Conservation (phyloP, 352 stramenopile species). For the Aphanomyces invadans region DNA sequence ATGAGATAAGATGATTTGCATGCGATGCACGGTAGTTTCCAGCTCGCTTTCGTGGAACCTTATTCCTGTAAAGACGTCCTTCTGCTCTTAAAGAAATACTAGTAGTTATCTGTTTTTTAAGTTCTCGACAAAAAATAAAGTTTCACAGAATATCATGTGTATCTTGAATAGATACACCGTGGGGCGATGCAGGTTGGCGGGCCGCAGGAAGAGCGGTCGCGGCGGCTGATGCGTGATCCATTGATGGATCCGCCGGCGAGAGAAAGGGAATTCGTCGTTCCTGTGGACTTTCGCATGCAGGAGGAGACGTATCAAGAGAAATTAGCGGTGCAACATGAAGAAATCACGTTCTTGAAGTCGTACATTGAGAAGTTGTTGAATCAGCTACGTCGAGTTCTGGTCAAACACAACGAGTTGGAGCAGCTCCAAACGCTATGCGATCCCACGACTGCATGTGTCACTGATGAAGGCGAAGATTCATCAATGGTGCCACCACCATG, state of each 20-base stretch:
- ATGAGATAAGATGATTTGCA: too few relatives aligned
- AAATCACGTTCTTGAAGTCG: conserved; percentile 53
- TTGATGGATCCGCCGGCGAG: not conserved
- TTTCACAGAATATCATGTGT: not conserved
- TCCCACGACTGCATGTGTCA: conserved; percentile 17
- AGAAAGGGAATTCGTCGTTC: conserved; percentile 12
- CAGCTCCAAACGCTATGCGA: conserved; percentile 53
- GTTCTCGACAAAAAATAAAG: too few relatives aligned
- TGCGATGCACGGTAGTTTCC: too few relatives aligned
- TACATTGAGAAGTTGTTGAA: conserved; percentile 63
- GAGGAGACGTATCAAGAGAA: conserved; percentile 20
- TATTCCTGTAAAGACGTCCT: too few relatives aligned
- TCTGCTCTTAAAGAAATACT: too few relatives aligned
- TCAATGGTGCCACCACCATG: conserved; percentile 39
- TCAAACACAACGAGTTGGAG: conserved; percentile 66
- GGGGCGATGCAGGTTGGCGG: conserved; percentile 14
- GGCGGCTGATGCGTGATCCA: not conserved
- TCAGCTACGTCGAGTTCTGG: conserved; percentile 45
- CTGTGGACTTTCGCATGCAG: conserved; percentile 15
- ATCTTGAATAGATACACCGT: not conserved
- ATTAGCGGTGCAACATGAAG: conserved; percentile 28
- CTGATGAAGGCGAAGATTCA: conserved; percentile 24
- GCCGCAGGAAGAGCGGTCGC: conserved; percentile 14
- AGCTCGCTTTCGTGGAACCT: too few relatives aligned
- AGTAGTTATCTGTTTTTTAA: too few relatives aligned